Conservation (phyloP, 495 filamentous ascomycete genomes). For the Daldinia concentrica region DNA sequence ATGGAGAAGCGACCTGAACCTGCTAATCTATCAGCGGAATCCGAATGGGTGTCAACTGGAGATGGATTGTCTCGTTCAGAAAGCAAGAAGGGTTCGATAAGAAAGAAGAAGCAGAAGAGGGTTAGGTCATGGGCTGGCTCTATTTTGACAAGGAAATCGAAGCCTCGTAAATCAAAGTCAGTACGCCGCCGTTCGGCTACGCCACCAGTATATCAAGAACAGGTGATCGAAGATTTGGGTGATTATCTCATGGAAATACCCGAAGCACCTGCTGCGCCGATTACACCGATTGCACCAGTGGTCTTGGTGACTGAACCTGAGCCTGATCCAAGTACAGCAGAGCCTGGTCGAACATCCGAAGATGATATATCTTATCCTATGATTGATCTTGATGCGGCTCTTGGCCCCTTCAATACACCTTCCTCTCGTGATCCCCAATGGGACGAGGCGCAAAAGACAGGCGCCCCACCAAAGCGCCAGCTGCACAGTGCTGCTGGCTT, state of each 20-base stretch:
- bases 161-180: slow-evolving; percentile 53
- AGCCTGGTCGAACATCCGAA: slow-evolving; percentile 45
- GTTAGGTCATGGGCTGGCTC: slow-evolving; percentile 84
- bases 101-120: slow-evolving; percentile 76
- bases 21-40: slow-evolving; percentile 25
- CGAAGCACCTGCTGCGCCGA: slow-evolving; percentile 41
- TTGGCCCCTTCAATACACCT: slow-evolving; percentile 91
- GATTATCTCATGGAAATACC: slow-evolving; percentile 33
- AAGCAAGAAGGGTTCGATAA: slow-evolving; percentile 57
- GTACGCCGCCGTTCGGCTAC: slow-evolving; percentile 51
- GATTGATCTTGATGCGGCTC: slow-evolving; percentile 95
- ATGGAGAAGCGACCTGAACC: slow-evolving; percentile 36
- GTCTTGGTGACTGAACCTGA: slow-evolving; percentile 42
- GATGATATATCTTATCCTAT: slow-evolving; percentile 75
- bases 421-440: slow-evolving; percentile 65
- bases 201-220: slow-evolving; percentile 46
- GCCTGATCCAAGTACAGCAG: slow-evolving; percentile 25
- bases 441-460: slow-evolving; percentile 65
- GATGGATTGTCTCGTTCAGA: slow-evolving; percentile 12
- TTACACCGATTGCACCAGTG: slow-evolving; percentile 39
- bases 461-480: slow-evolving; percentile 71
- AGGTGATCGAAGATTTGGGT: slow-evolving; percentile 32
- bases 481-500: slow-evolving; percentile 88
- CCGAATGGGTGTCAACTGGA: slow-evolving; percentile 8
- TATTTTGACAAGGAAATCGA: slow-evolving; percentile 74